A percentile compares a stretch with the other conserved stretches of the same genome.
Conservation (phyloP, 495 filamentous ascomycete species). For the Xylaria sp. region DNA sequence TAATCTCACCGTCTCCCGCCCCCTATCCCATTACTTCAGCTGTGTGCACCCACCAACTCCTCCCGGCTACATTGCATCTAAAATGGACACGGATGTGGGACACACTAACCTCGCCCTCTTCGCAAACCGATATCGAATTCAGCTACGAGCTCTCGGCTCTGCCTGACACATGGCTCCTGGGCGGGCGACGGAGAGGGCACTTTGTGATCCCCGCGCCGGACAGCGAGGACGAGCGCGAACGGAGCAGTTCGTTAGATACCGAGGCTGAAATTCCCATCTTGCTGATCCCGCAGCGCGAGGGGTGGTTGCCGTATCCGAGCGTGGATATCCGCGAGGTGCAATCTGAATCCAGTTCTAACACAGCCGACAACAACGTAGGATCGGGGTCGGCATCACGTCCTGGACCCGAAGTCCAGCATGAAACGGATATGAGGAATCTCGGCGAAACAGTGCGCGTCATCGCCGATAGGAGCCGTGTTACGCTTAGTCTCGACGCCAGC, state of each 20-base stretch:
- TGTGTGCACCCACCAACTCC: conserved; percentile 69
- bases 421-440: conserved; percentile 80
- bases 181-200: conserved; percentile 77
- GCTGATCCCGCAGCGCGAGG: conserved; percentile 78
- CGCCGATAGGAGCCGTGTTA: conserved; percentile 74
- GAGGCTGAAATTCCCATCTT: conserved; percentile 66
- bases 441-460: conserved; percentile 80
- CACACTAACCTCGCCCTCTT: conserved; percentile 47
- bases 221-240: conserved; percentile 45
- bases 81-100: conserved; percentile 84
- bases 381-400: background rate
- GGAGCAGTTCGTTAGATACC: conserved; percentile 50
- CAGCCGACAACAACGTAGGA: conserved; percentile 27
- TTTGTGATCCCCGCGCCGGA: conserved; percentile 64
- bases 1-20: conserved; percentile 37
- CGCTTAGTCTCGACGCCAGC: conserved; percentile 72
- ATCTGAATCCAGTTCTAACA: conserved; percentile 26
- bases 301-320: conserved; percentile 74
- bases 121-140: conserved; percentile 70
- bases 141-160: conserved; percentile 82
- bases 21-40: conserved; percentile 47
- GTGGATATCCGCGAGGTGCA: conserved; percentile 74
- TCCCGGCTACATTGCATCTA: conserved; percentile 74
- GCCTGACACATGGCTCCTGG: conserved; percentile 81
- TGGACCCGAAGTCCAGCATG: conserved; percentile 53